Conservation (phyloP, 2,329 filamentous ascomycete species). For the Triangularia verruculosa region DNA sequence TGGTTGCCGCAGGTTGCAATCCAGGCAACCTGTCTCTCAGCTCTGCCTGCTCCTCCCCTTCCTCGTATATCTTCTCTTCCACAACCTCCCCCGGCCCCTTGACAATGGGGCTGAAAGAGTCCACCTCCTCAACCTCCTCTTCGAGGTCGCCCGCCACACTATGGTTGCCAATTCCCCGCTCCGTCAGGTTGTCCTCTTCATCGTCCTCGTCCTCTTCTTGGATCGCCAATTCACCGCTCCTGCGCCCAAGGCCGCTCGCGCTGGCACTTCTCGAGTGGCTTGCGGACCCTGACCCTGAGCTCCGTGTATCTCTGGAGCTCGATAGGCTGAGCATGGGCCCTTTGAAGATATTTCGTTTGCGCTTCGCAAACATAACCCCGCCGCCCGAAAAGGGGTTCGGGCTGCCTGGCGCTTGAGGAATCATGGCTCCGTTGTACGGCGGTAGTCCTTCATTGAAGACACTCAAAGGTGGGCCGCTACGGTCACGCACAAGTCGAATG, state of each 20-base stretch:
- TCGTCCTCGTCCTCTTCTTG: conserved; percentile 49
- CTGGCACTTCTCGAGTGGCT: conserved; percentile 58
- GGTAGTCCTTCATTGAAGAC: conserved; percentile 60
- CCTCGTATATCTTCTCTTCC: conserved; percentile 29
- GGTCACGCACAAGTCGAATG: conserved; percentile 72
- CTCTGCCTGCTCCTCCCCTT: conserved; percentile 22
- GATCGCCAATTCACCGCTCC: conserved; percentile 73
- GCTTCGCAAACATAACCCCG: conserved; percentile 70
- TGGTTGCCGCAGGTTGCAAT: conserved; percentile 15
- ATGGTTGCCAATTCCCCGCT: conserved; percentile 2
- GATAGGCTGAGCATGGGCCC: conserved; percentile 64
- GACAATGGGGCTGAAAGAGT: conserved; percentile 28
- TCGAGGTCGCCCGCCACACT: conserved; percentile 7
- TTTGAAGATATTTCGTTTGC: conserved; percentile 80
- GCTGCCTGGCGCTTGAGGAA: conserved; percentile 42
- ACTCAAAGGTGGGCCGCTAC: conserved; percentile 48
- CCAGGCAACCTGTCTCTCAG: not conserved
- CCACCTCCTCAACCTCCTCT: conserved; percentile 28
- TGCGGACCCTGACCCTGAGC: conserved; percentile 32
- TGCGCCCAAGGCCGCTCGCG: conserved; percentile 59
- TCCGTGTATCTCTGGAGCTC: not conserved
- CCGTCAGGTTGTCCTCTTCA: conserved; percentile 10
- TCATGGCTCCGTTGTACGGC: conserved; percentile 26
- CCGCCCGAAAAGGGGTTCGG: conserved; percentile 53
- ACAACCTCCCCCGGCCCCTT: conserved; percentile 28